Evolutionary conservation across 441 rosid species (phyloP).

Genomic region (Bruguiera hainesii): DNA sequence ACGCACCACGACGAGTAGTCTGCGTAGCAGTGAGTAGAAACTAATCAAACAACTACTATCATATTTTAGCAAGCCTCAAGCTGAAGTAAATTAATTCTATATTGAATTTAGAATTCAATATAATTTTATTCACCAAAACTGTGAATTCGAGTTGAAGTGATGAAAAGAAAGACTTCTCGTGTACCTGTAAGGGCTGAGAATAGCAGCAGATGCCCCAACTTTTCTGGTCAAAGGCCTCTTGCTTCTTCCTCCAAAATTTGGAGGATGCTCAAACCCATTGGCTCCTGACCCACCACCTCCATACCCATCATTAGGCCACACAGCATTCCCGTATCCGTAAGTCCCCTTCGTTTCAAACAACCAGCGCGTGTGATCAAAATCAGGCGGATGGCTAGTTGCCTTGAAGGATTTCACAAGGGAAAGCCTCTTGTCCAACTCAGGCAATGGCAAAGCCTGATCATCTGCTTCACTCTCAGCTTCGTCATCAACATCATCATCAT

Average conservation of each 20-base stretch:
- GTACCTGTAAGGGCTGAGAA: slow-evolving; percentile 89
- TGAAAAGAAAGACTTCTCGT: neutral
- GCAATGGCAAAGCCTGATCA: slow-evolving; percentile 62
- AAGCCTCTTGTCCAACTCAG: slow-evolving; percentile 68
- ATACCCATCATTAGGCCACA: slow-evolving; percentile 87
- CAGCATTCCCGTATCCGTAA: slow-evolving; percentile 85
- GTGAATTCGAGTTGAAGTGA: neutral
- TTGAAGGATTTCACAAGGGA: slow-evolving; percentile 74
- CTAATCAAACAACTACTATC: neutral
- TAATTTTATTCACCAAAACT: neutral
- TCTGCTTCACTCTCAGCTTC: slow-evolving; percentile 43
- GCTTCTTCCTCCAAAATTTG: slow-evolving; percentile 61
- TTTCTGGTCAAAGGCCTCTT: slow-evolving; percentile 79
- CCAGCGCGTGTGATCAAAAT: slow-evolving; percentile 82
- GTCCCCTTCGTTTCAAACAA: slow-evolving; percentile 92
- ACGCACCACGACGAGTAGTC: slow-evolving; percentile 54
- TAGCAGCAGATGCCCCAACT: slow-evolving; percentile 61
- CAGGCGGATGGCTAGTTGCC: slow-evolving; percentile 54
- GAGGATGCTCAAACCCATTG: slow-evolving; percentile 65
- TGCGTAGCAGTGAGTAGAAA: slow-evolving; percentile 24
- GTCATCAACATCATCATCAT: slow-evolving; percentile 18
- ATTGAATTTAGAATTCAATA: neutral
- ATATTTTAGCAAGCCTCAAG: too few species aligned
- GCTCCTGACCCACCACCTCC: slow-evolving; percentile 54
- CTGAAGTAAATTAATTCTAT: too few species aligned